Percentiles rank a stretch among this genome's conserved stretches.
Conservation (phyloP, 2,329 filamentous ascomycete species). For the Nigrospora osmanthi region DNA sequence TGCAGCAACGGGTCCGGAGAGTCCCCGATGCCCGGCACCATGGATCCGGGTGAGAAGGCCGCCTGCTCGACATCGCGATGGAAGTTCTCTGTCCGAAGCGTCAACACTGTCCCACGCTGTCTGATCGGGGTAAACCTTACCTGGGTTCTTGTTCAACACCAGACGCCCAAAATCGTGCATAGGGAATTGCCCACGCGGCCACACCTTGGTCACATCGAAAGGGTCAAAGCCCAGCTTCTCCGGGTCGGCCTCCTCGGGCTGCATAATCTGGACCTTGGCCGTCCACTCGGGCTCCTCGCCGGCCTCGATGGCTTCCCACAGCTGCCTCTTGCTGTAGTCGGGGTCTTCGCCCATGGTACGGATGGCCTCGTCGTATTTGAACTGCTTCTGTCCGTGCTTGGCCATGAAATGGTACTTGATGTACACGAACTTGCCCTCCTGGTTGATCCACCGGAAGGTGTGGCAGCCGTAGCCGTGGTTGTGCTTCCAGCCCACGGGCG, state of each 20-base stretch:
- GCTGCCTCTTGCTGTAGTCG: constrained; percentile 44
- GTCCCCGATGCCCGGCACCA: no score
- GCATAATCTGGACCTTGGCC: constrained; percentile 47
- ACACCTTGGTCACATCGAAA: constrained; percentile 46
- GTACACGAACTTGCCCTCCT: constrained; percentile 39
- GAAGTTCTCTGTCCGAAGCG: no score
- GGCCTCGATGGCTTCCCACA: constrained; percentile 44
- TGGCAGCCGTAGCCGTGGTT: constrained; percentile 36
- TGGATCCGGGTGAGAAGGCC: no score
- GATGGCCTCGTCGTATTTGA: constrained; percentile 34
- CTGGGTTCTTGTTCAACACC: constrained; percentile 44
- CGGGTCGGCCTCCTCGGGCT: constrained; percentile 44
- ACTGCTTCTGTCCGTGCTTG: constrained; percentile 37
- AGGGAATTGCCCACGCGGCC: constrained; percentile 38
- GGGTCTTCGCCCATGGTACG: constrained; percentile 38
- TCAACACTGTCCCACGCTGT: no score
- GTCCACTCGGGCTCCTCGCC: constrained; percentile 47
- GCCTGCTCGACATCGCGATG: no score
- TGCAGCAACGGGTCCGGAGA: no score
- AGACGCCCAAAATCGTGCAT: constrained; percentile 40
- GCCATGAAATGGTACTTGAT: constrained; percentile 42
- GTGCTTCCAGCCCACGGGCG: constrained; percentile 34
- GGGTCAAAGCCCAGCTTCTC: constrained; percentile 42
- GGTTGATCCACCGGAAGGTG: constrained; percentile 39
- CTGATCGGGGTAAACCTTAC: constrained; percentile 38